Conservation (phyloP, 768 basidiomycete genomes). For the Xerocomellus chrysenteron region DNA sequence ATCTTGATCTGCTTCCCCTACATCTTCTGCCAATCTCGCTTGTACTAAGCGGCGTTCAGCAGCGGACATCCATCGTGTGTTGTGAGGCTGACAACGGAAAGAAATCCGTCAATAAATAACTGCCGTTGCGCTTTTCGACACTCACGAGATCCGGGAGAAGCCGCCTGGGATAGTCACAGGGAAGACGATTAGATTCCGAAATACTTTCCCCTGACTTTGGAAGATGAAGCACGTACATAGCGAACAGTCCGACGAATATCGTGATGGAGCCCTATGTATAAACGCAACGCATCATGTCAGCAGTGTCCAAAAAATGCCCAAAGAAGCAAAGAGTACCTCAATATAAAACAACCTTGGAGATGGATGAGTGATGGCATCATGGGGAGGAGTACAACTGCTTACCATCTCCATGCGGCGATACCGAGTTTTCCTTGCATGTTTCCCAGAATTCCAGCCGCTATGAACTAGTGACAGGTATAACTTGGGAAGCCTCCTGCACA, state of each 20-base stretch:
- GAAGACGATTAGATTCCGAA: neutral
- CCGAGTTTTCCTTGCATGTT: conserved; percentile 68
- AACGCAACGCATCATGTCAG: neutral
- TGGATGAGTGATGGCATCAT: neutral
- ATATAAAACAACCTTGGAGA: conserved; percentile 63
- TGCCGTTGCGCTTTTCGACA: neutral
- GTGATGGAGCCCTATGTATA: conserved; percentile 57
- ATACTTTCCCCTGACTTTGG: neutral
- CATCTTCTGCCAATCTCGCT: conserved; percentile 67
- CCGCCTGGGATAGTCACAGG: conserved; percentile 39
- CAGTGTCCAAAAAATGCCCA: neutral
- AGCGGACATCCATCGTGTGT: conserved; percentile 57
- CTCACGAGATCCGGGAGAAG: conserved; percentile 58
- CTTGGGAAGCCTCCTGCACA: neutral
- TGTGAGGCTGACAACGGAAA: conserved; percentile 46
- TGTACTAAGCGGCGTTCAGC: conserved; percentile 59
- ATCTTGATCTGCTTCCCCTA: conserved; percentile 65
- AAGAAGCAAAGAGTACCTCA: conserved; percentile 40
- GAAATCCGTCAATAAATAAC: neutral
- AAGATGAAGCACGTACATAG: conserved; percentile 41
- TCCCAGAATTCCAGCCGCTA: conserved; percentile 73
- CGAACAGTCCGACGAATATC: conserved; percentile 52
- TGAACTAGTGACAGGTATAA: conserved; percentile 40
- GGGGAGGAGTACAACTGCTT: conserved; percentile 8
- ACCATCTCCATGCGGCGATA: conserved; percentile 73